These are phyloP conservation scores for Pleurotus tuber-regium DNA, from an alignment of 768 basidiomycete species.

Conservation along the genomic window DNA sequence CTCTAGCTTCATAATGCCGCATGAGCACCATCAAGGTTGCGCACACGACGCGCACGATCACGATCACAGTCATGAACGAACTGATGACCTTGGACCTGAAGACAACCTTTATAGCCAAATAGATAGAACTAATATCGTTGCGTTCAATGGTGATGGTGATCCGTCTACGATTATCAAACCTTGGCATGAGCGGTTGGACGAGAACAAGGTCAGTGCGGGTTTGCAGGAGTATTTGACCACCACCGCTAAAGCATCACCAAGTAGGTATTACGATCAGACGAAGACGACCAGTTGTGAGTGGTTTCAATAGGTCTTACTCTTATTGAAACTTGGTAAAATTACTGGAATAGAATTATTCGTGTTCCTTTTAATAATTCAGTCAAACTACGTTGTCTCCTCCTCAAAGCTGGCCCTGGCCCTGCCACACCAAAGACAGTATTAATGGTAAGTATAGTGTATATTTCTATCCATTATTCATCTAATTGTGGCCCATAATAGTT, in stretches of 20 bases:
- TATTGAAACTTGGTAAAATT: too few species aligned
- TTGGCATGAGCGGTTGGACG: slow-evolving; percentile 77
- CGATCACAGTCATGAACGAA: slow-evolving; percentile 55
- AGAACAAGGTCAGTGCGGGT: slow-evolving; percentile 52
- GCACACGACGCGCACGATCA: slow-evolving; percentile 59
- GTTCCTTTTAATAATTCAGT: slow-evolving; percentile 88
- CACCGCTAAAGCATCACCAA: slow-evolving; percentile 3
- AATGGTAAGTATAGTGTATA: slow-evolving; percentile 48
- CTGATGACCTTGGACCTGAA: slow-evolving; percentile 50
- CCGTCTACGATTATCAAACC: slow-evolving; percentile 76
- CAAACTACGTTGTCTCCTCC: slow-evolving; percentile 74
- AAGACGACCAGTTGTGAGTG: slow-evolving; percentile 83
- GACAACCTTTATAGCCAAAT: slow-evolving; percentile 76
- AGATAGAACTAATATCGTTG: slow-evolving; percentile 77
- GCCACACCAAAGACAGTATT: slow-evolving; percentile 72
- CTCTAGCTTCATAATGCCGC: not conserved
- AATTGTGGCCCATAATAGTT: slow-evolving; percentile 44
- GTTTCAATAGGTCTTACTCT: not conserved
- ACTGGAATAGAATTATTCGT: slow-evolving; percentile 73
- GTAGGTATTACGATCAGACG: slow-evolving; percentile 85
- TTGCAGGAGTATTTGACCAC: slow-evolving; percentile 8
- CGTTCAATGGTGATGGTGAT: slow-evolving; percentile 59
- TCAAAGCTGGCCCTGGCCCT: slow-evolving; percentile 81
- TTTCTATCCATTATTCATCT: not conserved
- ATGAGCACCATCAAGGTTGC: slow-evolving; percentile 60